Conservation (phyloP, 768 basidiomycete species). For the Asterophora lycoperdoides region DNA sequence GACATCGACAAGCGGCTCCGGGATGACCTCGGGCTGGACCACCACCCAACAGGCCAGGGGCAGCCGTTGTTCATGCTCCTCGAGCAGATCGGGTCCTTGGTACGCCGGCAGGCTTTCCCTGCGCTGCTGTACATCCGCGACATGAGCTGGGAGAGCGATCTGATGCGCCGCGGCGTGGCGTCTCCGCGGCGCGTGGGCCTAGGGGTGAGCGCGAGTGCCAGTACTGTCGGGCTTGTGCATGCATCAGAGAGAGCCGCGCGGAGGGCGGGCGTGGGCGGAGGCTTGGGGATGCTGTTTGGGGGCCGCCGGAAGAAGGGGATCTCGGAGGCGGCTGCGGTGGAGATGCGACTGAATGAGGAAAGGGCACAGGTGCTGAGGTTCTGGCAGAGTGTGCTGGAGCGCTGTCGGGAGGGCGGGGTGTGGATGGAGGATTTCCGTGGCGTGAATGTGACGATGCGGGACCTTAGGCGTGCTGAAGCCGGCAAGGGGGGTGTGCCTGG, state of each 20-base stretch:
- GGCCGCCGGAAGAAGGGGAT: not conserved
- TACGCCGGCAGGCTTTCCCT: constrained; percentile 60
- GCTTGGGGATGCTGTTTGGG: not conserved
- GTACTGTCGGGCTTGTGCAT: constrained; percentile 2
- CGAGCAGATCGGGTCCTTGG: constrained; percentile 59
- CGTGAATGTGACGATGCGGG: constrained; percentile 48
- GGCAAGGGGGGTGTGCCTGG: constrained; percentile 9
- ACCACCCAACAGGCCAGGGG: constrained; percentile 19
- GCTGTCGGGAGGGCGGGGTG: constrained; percentile 51
- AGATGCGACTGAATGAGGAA: constrained; percentile 5
- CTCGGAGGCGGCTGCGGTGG: not conserved
- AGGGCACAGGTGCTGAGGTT: constrained; percentile 30
- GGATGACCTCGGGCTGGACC: constrained; percentile 29
- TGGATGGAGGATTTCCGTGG: constrained; percentile 65
- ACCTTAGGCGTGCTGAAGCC: constrained; percentile 25
- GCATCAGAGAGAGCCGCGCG: not conserved
- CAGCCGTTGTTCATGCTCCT: constrained; percentile 54
- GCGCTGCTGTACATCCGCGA: constrained; percentile 57
- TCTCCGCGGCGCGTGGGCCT: not conserved
- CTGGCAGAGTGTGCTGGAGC: constrained; percentile 44
- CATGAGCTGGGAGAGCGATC: constrained; percentile 55
- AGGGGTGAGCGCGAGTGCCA: constrained; percentile 6
- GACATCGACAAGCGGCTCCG: constrained; percentile 62
- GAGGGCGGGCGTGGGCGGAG: not conserved
- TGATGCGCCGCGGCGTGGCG: constrained; percentile 38